Evolutionary conservation across 139 green algal species (phyloP).

Genomic region (Medakamo hakoo): DNA sequence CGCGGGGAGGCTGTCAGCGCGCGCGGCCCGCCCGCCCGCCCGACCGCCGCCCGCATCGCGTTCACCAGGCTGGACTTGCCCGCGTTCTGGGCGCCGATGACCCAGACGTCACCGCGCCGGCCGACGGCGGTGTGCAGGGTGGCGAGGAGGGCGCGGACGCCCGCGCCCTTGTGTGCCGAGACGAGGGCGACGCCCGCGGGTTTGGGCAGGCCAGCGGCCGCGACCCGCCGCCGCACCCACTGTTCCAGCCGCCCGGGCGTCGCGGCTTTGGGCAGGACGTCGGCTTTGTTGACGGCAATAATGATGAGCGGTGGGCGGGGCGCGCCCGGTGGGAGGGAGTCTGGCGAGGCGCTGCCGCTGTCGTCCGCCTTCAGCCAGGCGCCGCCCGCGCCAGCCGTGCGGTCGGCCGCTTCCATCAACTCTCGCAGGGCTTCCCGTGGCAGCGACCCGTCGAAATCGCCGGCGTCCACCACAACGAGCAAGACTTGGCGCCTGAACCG

Average conservation of each 20-base stretch:
- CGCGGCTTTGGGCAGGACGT: constrained; percentile 53
- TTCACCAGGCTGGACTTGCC: constrained; percentile 93
- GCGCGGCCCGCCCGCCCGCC: constrained; percentile 15
- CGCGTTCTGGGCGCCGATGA: constrained; percentile 75
- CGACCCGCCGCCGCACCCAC: constrained; percentile 39
- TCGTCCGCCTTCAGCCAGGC: not conserved
- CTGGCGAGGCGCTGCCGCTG: too few species aligned
- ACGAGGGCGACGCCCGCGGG: constrained; percentile 42
- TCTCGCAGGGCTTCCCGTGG: constrained; percentile 35
- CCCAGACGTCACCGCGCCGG: constrained; percentile 73
- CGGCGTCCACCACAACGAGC: constrained; percentile 57
- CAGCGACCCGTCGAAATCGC: constrained; percentile 82
- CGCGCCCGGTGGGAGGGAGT: not conserved
- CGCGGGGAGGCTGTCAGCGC: constrained; percentile 66
- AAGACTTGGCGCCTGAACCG: constrained; percentile 65
- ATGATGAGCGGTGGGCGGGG: constrained; percentile 42
- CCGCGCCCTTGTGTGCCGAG: constrained; percentile 22
- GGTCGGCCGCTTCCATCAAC: constrained; percentile 9
- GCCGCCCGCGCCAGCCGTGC: not conserved
- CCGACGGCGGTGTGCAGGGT: constrained; percentile 34
- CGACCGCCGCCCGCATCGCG: constrained; percentile 49
- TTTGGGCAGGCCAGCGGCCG: constrained; percentile 33
- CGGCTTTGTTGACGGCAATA: constrained; percentile 90
- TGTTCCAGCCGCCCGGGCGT: constrained; percentile 10
- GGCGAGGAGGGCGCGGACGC: constrained; percentile 30